Conservation (phyloP, 2,329 filamentous ascomycete species). For the Tolypocladium tundrense region DNA sequence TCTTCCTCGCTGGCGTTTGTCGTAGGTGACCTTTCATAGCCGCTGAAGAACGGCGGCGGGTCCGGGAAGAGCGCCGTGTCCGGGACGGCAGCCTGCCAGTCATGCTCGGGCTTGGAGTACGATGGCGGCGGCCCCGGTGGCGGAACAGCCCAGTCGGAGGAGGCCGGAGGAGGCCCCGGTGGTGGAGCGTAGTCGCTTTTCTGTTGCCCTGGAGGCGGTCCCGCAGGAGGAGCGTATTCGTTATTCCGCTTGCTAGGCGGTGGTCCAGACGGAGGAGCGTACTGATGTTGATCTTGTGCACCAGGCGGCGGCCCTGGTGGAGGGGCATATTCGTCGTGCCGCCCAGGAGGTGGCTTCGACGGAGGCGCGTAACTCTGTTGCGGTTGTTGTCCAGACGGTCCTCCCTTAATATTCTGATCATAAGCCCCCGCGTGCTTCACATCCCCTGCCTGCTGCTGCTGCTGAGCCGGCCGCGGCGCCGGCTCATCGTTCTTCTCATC, state of each 20-base stretch:
- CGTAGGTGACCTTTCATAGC: constrained; percentile 53
- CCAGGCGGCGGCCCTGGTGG: constrained; percentile 21
- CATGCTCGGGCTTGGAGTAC: constrained; percentile 36
- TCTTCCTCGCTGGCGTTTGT: constrained; percentile 59
- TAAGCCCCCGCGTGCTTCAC: constrained; percentile 11
- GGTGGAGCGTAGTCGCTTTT: constrained; percentile 15
- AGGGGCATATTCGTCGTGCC: constrained; percentile 11
- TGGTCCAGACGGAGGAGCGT: constrained; percentile 23
- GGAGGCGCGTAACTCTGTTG: neutral
- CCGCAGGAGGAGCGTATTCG: neutral
- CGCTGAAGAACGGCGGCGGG: constrained; percentile 55
- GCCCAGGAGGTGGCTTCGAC: neutral
- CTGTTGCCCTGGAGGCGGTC: constrained; percentile 6
- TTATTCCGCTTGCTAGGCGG: constrained; percentile 10
- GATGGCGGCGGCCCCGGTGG: constrained; percentile 24
- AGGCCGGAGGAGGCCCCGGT: constrained; percentile 17
- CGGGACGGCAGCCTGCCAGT: constrained; percentile 62
- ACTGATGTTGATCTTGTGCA: constrained; percentile 11
- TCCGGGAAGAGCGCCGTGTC: constrained; percentile 65
- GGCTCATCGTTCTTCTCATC: constrained; percentile 27
- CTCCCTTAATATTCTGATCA: neutral
- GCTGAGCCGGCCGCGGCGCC: constrained; percentile 27
- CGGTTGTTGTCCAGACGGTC: neutral
- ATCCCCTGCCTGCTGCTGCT: constrained; percentile 11
- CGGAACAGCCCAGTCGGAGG: constrained; percentile 19